phyloP scores from a whole-genome alignment of 1,284 basidiomycete genomes.

The Salmacisia buchloeana region DNA sequence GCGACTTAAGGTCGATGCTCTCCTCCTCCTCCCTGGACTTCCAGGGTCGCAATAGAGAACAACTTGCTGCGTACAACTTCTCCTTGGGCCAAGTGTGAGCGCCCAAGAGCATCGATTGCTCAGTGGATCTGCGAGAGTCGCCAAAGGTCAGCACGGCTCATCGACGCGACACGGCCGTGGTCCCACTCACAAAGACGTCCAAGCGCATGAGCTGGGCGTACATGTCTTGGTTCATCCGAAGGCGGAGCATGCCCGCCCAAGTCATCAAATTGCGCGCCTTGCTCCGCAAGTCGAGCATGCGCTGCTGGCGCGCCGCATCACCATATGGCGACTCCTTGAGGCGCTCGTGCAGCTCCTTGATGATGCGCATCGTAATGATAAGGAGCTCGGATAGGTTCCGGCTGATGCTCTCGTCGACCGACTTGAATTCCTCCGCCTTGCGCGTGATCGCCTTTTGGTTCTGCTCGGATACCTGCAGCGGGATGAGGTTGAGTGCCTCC shows the following conservation, averaged over 20 bases:
- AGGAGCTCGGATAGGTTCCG: constrained; percentile 84
- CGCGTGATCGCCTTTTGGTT: constrained; percentile 80
- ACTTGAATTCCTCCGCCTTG: constrained; percentile 82
- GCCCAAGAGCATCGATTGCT: background rate
- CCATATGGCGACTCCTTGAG: constrained; percentile 42
- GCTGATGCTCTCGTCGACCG: constrained; percentile 76
- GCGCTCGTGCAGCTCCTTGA: constrained; percentile 56
- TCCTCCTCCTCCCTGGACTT: no score
- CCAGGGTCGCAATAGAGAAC: no score
- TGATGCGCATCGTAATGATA: constrained; percentile 86
- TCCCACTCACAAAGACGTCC: constrained; percentile 38
- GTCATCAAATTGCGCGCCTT: constrained; percentile 48
- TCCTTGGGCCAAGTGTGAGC: no score
- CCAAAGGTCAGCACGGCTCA: no score
- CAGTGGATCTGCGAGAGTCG: no score
- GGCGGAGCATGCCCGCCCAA: constrained; percentile 49
- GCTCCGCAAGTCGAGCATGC: constrained; percentile 40
- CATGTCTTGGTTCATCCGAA: constrained; percentile 49
- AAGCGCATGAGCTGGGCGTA: constrained; percentile 47
- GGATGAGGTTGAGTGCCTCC: constrained; percentile 81
- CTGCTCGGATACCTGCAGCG: constrained; percentile 59
- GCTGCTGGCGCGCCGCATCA: constrained; percentile 18
- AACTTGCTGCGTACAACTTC: no score
- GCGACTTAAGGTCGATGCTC: no score
- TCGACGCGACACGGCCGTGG: no score